Percentiles rank a stretch among this genome's conserved stretches.
These are phyloP conservation scores for Kwoniella sp. DNA, from an alignment of 768 basidiomycete species.

Conservation along the genomic window DNA sequence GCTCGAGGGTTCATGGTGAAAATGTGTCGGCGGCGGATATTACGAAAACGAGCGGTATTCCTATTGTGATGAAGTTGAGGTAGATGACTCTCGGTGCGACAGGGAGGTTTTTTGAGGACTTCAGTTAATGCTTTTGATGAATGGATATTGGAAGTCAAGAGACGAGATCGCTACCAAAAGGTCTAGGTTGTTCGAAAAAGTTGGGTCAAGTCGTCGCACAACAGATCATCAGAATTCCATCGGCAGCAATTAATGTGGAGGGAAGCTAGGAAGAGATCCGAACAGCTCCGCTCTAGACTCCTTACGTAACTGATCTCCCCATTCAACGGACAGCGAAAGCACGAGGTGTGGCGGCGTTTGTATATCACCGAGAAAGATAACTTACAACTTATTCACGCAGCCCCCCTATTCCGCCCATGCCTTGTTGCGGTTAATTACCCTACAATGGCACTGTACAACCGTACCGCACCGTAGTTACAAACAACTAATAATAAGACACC, in stretches of 20 bases:
- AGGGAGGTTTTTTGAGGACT: neutral
- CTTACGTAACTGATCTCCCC: neutral
- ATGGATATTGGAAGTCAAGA: neutral
- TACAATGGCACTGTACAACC: too few species aligned
- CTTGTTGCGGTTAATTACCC: too few species aligned
- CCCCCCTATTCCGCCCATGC: too few species aligned
- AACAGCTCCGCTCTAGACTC: neutral
- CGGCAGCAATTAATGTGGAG: too few species aligned
- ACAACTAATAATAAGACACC: neutral
- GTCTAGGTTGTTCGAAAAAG: conserved; percentile 8
- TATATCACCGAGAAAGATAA: neutral
- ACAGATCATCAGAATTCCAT: too few species aligned
- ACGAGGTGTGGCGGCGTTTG: conserved; percentile 2
- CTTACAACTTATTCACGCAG: neutral
- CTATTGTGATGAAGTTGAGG: too few species aligned
- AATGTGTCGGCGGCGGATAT: too few species aligned
- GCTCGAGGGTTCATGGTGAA: conserved; percentile 24
- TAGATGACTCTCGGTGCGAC: too few species aligned
- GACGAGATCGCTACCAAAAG: neutral
- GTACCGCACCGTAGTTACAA: neutral
- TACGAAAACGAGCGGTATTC: too few species aligned
- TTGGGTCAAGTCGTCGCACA: too few species aligned
- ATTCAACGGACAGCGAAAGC: too few species aligned
- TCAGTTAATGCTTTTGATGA: neutral
- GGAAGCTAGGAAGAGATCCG: neutral